Percentiles rank a stretch among this genome's conserved stretches.
These are phyloP conservation scores for Syzygium aqueum DNA, from an alignment of 345 rosid species.

Conservation along the genomic window DNA sequence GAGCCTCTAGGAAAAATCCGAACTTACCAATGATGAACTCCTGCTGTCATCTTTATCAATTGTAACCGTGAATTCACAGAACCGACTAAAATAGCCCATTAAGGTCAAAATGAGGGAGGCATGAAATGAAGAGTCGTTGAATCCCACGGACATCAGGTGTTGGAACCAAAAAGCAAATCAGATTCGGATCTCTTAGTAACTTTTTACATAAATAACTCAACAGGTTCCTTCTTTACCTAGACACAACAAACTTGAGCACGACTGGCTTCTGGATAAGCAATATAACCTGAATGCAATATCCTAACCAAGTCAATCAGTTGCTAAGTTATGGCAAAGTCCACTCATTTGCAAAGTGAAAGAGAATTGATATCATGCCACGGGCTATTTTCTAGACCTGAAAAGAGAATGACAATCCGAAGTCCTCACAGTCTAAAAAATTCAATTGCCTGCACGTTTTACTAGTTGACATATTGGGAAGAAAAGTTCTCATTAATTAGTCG, in stretches of 20 bases:
- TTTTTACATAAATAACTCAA: not conserved
- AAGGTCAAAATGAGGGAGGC: not conserved
- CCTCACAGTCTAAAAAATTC: fast-evolving
- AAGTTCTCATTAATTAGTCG: not conserved
- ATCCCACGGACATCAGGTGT: no score
- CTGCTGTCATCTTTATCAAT: not conserved
- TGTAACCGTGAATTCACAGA: fast-evolving
- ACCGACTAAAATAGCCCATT: not conserved
- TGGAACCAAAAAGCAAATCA: not conserved
- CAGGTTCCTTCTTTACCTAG: no score
- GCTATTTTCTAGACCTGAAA: not conserved
- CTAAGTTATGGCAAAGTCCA: not conserved
- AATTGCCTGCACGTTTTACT: not conserved
- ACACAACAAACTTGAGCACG: not conserved
- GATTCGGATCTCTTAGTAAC: not conserved
- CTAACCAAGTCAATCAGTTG: no score
- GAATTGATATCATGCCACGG: not conserved
- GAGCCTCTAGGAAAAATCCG: not conserved
- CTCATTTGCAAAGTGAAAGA: not conserved
- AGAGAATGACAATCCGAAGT: not conserved
- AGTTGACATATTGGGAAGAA: not conserved
- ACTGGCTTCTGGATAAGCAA: not conserved
- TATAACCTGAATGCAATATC: not conserved
- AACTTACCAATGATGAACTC: no score
- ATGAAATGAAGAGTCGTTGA: not conserved